Percentiles rank a stretch among this genome's conserved stretches.
Conservation (phyloP, 768 basidiomycete species). For the Leccinum arenicola region DNA sequence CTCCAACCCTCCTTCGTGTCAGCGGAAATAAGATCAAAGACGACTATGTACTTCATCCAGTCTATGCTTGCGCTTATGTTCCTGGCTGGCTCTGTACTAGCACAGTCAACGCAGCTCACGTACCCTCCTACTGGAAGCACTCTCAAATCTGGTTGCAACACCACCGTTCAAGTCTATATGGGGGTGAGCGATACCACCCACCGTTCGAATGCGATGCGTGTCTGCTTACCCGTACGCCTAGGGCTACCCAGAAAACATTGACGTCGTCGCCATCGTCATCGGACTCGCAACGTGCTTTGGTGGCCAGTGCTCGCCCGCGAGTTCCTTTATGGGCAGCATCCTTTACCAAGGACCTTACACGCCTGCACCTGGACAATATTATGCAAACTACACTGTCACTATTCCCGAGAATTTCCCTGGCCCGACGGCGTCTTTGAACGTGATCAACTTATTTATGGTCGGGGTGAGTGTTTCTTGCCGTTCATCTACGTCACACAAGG, state of each 20-base stretch:
- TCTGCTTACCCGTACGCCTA: slow-evolving; percentile 1
- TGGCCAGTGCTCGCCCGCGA: slow-evolving; percentile 22
- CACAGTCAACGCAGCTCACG: slow-evolving; percentile 13
- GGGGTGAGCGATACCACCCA: slow-evolving; percentile 7
- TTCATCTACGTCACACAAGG: neutral
- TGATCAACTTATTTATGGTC: slow-evolving; percentile 37
- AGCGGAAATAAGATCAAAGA: neutral
- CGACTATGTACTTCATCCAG: slow-evolving; percentile 19
- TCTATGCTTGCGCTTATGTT: slow-evolving; percentile 12
- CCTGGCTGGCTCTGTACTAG: slow-evolving; percentile 13
- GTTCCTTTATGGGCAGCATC: slow-evolving; percentile 27
- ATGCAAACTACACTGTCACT: slow-evolving; percentile 33
- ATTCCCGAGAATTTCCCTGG: slow-evolving; percentile 25
- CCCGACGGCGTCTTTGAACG: slow-evolving; percentile 35
- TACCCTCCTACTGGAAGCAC: slow-evolving; percentile 9
- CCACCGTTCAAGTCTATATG: slow-evolving; percentile 19
- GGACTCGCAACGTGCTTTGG: slow-evolving; percentile 28
- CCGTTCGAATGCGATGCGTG: neutral
- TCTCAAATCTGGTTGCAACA: slow-evolving; percentile 6
- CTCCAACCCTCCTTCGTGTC: neutral
- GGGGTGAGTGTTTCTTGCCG: slow-evolving; percentile 33
- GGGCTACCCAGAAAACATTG: slow-evolving; percentile 23
- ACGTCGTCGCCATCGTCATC: slow-evolving; percentile 31
- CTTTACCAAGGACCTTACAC: slow-evolving; percentile 36
- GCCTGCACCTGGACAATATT: slow-evolving; percentile 17